Conservation (phyloP, 176 grass and related monocot genomes). For the Avena sativa region DNA sequence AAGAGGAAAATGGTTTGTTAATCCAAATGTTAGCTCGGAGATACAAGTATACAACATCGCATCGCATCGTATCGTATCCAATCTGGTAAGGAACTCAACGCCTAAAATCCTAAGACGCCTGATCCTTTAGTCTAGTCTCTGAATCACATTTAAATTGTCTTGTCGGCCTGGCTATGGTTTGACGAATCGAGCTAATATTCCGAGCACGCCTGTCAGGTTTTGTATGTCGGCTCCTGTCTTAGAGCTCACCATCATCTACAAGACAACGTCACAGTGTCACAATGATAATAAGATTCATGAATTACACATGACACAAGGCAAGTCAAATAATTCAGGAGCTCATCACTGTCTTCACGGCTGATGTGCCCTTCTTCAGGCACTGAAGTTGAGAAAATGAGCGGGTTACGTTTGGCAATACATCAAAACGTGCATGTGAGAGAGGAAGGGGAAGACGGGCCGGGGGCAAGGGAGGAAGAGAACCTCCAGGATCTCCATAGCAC, state of each 20-base stretch:
- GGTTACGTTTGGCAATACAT: constrained; percentile 25
- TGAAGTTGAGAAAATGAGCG: constrained; percentile 43
- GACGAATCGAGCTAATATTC: constrained; percentile 74
- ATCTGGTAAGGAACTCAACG: not conserved
- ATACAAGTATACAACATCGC: not conserved
- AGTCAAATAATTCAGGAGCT: constrained; percentile 37
- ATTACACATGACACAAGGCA: not conserved
- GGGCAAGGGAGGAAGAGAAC: constrained; percentile 25
- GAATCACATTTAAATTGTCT: not conserved
- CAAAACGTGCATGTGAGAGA: not conserved
- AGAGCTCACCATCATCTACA: constrained; percentile 93
- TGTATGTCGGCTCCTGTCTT: constrained; percentile 79
- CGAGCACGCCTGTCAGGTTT: constrained; percentile 67
- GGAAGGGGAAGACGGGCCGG: too few relatives aligned
- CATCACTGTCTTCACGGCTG: constrained; percentile 75
- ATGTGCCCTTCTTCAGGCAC: constrained; percentile 81
- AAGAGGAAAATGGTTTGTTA: not conserved
- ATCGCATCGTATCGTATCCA: not conserved
- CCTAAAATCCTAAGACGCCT: not conserved
- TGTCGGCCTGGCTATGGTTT: constrained; percentile 62
- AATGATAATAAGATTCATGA: not conserved
- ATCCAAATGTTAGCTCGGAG: constrained; percentile 15
- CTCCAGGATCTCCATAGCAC: constrained; percentile 92
- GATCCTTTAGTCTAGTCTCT: not conserved
- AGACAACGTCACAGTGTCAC: not conserved